These are phyloP conservation scores for Collybia nuda DNA, from an alignment of 768 basidiomycete species.

Conservation along the genomic window DNA sequence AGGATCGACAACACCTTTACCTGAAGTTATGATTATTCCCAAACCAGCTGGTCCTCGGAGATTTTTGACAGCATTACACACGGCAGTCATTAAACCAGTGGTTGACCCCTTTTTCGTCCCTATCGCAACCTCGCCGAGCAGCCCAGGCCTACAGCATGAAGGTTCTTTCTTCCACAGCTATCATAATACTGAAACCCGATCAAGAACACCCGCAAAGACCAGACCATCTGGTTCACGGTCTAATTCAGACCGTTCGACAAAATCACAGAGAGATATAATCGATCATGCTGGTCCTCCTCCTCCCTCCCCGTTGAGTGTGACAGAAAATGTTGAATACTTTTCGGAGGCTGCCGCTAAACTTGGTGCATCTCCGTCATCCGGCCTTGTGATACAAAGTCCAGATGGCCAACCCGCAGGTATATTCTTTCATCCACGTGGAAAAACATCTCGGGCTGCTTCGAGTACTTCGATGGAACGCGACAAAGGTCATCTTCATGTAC, in stretches of 20 bases:
- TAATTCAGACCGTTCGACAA: conserved; percentile 63
- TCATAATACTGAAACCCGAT: conserved; percentile 15
- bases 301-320: conserved; percentile 69
- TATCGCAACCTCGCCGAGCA: conserved; percentile 90
- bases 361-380: conserved; percentile 77
- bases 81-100: conserved; percentile 79
- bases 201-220: conserved; percentile 40
- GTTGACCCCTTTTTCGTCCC: conserved; percentile 92
- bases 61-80: conserved; percentile 89
- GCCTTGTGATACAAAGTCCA: conserved; percentile 87
- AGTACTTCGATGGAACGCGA: conserved; percentile 48
- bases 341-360: conserved; percentile 66
- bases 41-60: conserved; percentile 96
- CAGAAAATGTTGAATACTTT: conserved; percentile 81
- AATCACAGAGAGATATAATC: conserved; percentile 48
- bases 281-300: conserved; percentile 42
- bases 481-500: conserved; percentile 32
- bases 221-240: conserved; percentile 54
- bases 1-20: conserved; percentile 46
- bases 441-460: conserved; percentile 31
- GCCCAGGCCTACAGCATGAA: conserved; percentile 55
- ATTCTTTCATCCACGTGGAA: conserved; percentile 82
- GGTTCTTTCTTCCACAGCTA: conserved; percentile 43
- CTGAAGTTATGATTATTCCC: conserved; percentile 95
- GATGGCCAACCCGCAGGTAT: conserved; percentile 95